Evolutionary conservation across 176 grass and related monocot species (phyloP), one percentile per base, ranked within the genome.

Genomic region (Oryza rufipogon): DNA sequence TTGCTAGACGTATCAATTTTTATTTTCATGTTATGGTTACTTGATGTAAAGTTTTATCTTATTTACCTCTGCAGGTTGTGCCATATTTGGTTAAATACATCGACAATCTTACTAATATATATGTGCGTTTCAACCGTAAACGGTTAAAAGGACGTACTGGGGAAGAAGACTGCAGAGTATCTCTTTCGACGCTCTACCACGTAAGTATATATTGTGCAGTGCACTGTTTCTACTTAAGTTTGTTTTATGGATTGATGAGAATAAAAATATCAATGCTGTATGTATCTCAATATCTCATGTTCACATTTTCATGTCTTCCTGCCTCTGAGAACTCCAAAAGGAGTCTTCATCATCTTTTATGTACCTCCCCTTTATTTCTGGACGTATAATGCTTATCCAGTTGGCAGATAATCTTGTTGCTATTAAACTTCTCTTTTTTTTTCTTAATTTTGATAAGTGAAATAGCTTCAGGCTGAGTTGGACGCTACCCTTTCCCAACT

Each of bases 51-150:
- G 66, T 73, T 36, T 80, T 75, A 69, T 49, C 71, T 88, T 69
- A 30, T 6, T 15, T 70, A 34, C 23, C 17, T 73, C 76, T 95
- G 54, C 75, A 99, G 96, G 96, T 99, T 81, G 93, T 99, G 45
- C 96, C 96, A 4, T 99, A 89, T 87, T 88, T 99, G 83, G 89
- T 99, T 38, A 99, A 99, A 69, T 99, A 92, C 70, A 96, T 99
- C 9, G 90, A 99, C 88, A 91, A 96, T 83, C 92, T 99, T 85
- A 99, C 96, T 70, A 99, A 99, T 79, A 91, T 99, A 83, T 99
- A 99, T 84, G 93, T 99, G 66, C 93, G 91, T 68, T 99, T 99
- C 71, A 99, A 96, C 38, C 96, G 96, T 72, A 99, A 96, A 80
- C 91, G 96, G 33, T 66, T 99, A 64, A 99, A 99, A 85, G 96